A percentile compares a stretch with the other conserved stretches of the same genome.
phyloP scores from a whole-genome alignment of 2,329 filamentous ascomycete genomes.

The Aspergillus sp. region DNA sequence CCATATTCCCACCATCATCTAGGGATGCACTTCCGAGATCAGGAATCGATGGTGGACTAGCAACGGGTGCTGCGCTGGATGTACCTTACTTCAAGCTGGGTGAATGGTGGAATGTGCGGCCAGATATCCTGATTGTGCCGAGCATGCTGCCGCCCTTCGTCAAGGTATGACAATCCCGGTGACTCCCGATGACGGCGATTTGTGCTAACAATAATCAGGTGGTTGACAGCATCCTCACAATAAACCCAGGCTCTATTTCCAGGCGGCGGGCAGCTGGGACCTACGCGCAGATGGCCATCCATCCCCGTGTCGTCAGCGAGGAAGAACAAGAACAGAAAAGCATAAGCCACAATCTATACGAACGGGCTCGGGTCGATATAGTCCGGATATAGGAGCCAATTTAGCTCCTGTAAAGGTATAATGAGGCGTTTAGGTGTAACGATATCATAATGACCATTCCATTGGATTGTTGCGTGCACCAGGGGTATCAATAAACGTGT shows the following conservation, averaged over 20 bases:
- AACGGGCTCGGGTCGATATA: constrained; percentile 84
- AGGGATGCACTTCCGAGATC: constrained; percentile 66
- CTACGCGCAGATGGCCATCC: constrained; percentile 75
- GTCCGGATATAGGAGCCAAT: constrained; percentile 63
- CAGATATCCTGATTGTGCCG: constrained; percentile 81
- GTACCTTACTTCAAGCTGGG: constrained; percentile 81
- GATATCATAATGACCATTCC: constrained; percentile 19
- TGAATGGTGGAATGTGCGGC: constrained; percentile 83
- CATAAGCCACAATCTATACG: constrained; percentile 73
- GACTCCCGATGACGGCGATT: no score
- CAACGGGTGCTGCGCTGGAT: constrained; percentile 77
- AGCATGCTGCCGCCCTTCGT: constrained; percentile 83
- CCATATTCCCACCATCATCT: constrained; percentile 78
- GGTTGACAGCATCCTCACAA: constrained; percentile 81
- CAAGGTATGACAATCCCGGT: constrained; percentile 60
- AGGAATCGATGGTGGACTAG: constrained; percentile 58
- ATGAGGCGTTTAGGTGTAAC: constrained; percentile 15
- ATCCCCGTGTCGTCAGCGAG: constrained; percentile 62
- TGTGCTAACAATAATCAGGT: constrained; percentile 57
- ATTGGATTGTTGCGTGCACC: neutral
- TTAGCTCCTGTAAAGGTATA: constrained; percentile 14
- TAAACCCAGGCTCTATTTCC: constrained; percentile 86
- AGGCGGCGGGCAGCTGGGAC: constrained; percentile 84
- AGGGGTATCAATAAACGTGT: constrained; percentile 11
- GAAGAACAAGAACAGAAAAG: constrained; percentile 59